Base-by-base conservation (phyloP, 352 stramenopile species). In the Phytophthora foliorum region DNA sequence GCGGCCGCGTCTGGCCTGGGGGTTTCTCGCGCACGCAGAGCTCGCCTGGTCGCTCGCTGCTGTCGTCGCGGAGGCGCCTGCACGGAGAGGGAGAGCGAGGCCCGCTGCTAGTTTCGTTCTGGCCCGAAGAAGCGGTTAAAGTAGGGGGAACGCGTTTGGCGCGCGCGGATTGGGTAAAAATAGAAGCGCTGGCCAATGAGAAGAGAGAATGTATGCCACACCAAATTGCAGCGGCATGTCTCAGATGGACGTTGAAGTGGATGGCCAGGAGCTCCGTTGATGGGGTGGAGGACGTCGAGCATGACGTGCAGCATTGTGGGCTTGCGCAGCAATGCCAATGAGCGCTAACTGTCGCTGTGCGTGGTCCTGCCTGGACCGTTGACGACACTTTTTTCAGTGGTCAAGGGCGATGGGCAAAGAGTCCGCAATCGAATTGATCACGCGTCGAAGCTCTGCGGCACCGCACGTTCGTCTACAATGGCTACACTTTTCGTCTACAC, bases 201-300 rank as follows among this genome's bases (percentile, higher is more conserved):
- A 46, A 39, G 14, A 10, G 24, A 38, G 14, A 9, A 45, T 70
- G 67, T 71, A 49, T 39, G 14, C 24, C 60, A 75, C 61, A 75
- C 44, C 39, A 45, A 54, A 45, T 49, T 39, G 60, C 14, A 16
- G 27, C n/a, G 39, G 6, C n/a, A 25, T 24, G n/a, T n/a, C n/a
- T n/a, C 6, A 29, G 16, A 14, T 56, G 50, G 48, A 68, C 10
- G 65, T 73, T 73, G 65, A 73, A 73, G 65, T 70, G 59, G 21
- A 22, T 69, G 57, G 65, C 19, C 32, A 25, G 10, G 22, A 58
- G 59, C 49, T 53, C n/a, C n/a, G n/a, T n/a, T n/a, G n/a, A n/a
- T n/a, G n/a, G n/a, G n/a, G n/a, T n/a, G n/a, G n/a, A n/a, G n/a
- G n/a, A 39, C 38, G 36, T 14, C 57, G 8, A 57, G 25, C 52